Evolutionary conservation across 2,329 filamentous ascomycete species (phyloP).

Genomic region (Sodiomyces alkalinus): DNA sequence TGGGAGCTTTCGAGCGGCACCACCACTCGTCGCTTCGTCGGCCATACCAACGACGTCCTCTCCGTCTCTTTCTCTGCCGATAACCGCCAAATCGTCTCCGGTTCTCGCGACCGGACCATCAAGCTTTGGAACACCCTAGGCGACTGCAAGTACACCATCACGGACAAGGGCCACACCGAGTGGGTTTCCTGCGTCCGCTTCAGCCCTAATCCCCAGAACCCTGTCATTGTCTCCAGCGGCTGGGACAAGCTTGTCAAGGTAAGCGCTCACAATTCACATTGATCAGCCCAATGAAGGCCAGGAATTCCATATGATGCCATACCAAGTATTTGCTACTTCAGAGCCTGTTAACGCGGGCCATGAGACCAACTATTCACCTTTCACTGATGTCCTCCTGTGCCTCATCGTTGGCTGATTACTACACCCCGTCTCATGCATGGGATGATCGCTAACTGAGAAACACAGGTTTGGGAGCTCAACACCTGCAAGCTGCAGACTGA

Average conservation of each 20-base stretch:
- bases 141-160: constrained; percentile 99
- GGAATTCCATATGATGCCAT: constrained; percentile 63
- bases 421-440: background rate
- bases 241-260: constrained; percentile 99
- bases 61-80: constrained; percentile 99
- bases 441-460: constrained; percentile 12
- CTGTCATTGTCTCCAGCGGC: constrained; percentile 93
- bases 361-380: constrained; percentile 93
- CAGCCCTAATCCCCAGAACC: constrained; percentile 99
- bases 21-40: constrained; percentile 96
- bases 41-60: constrained; percentile 98
- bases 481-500: constrained; percentile 99
- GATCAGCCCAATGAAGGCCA: background rate
- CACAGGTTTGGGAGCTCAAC: constrained; percentile 97
- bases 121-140: constrained; percentile 99
- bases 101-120: constrained; percentile 95
- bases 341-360: constrained; percentile 69
- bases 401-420: constrained; percentile 3
- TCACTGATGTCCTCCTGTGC: constrained; percentile 1
- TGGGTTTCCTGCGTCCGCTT: constrained; percentile 99
- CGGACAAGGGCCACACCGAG: constrained; percentile 99
- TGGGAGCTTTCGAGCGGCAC: constrained; percentile 97
- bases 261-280: constrained; percentile 24
- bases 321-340: constrained; percentile 99
- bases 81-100: constrained; percentile 99